Evolutionary conservation across 208 protist genomes (phyloP), one percentile per base, ranked within the genome.

Genomic region (Crithidia mellificae): DNA sequence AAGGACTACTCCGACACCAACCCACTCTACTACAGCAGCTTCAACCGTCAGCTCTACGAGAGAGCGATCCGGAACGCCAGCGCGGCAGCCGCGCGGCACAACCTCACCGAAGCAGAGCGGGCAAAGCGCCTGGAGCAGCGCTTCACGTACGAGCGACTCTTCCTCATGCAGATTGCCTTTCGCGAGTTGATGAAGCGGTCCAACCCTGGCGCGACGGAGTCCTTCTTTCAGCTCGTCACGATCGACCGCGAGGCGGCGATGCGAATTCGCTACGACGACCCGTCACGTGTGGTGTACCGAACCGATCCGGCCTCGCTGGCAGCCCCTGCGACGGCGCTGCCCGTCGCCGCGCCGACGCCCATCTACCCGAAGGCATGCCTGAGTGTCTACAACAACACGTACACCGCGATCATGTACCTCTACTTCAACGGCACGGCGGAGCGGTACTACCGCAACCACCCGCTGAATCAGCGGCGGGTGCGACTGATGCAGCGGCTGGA

Each of bases 391-490:
- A 62, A 57, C 46, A 46, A 34, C 43, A 50, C 25, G 36, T 66
- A 71, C 46, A 44, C 70, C 12, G 38, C 63, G 15, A 30, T 69
- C 11, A 47, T 53, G 20, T 81, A 78, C 63, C 71, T 87, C 24
- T 78, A 76, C 55, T 64, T 79, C 65, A 87, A 87, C 68, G 51
- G 55, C 56, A 81, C 81, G 41, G 81, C 81, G 15, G 76, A 81
- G 64, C 46, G 38, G n/a, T 27, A 55, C 63, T 76, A 73, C 54
- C 77, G 72, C 36, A 14, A 22, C 14, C 68, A 81, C 63, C 63
- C 74, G 6, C 19, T 79, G 43, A 84, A 84, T 47, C 49, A 38
- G 6, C 73, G 72, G 2, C 82, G 82, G 0, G 34, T 78, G 51
- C 59, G n/a, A 2, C 36, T 87, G 2, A 44, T 61, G 34, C 66